Base-by-base conservation (phyloP, 2,329 filamentous ascomycete species). In the Colletotrichum tofieldiae region DNA sequence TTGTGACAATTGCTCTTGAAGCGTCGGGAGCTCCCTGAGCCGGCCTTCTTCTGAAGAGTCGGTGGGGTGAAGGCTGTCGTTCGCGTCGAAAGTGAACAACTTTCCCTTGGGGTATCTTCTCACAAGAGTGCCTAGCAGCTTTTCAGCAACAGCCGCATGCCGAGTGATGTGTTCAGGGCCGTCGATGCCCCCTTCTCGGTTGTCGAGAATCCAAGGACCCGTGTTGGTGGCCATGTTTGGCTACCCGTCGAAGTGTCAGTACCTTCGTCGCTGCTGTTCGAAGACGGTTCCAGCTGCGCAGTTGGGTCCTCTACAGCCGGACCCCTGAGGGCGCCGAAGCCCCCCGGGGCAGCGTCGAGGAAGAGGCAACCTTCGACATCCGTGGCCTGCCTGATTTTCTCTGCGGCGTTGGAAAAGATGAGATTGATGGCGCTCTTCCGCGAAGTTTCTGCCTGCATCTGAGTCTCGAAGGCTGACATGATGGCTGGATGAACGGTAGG, bases 401-500 rank as follows among this genome's bases (percentile, higher is more conserved):
- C 82, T 7, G 84, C 81, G 7, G 85, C 86, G 12, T 80, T 83
- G 2, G 81, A 82, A 65, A 87, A 86, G 3, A 83, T 73, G 47
- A 23, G 61, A 52, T 52, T 32, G 16, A 26, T n/a, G 14, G 43
- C 29, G 23, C 12, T 62, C 26, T 23, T 47, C 14, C 39, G 11
- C 20, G 43, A 20, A 16, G 39, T 14, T 12, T 8, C 43, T 26
- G 37, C 16, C 2, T 60, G 39, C 39, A 45, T 61, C 59, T 16
- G 29, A n/a, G 6, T 35, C 26, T 32, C 59, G 26, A 32, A 62
- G n/a, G 41, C 32, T 68, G 69, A 47, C 18, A 12, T 29, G 16
- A 14, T 23, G 78, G 5, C 74, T 74, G 8, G 76, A 73, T 29
- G 49, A 14, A 7, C 18, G 5, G 49, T 29, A 5, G 26, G 49